Conservation (phyloP, 805 yeast species). For the Kuraishia hungarica region DNA sequence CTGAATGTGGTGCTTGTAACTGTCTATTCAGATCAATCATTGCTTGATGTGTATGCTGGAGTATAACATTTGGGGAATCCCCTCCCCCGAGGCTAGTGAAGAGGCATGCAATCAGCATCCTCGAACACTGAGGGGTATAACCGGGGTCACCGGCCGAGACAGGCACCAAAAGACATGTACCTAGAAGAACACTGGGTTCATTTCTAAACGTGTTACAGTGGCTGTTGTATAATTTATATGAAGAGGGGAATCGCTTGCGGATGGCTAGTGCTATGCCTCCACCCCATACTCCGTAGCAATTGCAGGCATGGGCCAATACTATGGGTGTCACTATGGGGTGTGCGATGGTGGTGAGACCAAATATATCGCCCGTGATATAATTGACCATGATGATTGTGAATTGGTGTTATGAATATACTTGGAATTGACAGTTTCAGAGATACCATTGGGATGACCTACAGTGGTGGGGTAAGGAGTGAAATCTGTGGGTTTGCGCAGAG, state of each 20-base stretch:
- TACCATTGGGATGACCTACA: too few relatives aligned
- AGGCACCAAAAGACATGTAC: slow-evolving; percentile 42
- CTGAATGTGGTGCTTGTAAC: slow-evolving; percentile 13
- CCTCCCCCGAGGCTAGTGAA: slow-evolving; percentile 61
- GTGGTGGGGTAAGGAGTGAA: too few relatives aligned
- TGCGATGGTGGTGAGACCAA: slow-evolving; percentile 21
- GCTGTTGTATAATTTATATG: slow-evolving; percentile 39
- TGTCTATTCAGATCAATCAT: slow-evolving; percentile 36
- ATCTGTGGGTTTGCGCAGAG: too few relatives aligned
- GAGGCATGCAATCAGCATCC: slow-evolving; percentile 47
- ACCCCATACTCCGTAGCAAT: slow-evolving; percentile 76
- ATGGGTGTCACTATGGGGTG: slow-evolving; percentile 20
- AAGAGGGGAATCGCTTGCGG: slow-evolving; percentile 42
- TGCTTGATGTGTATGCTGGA: slow-evolving; percentile 40
- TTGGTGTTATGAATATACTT: too few relatives aligned
- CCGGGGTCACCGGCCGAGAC: slow-evolving; percentile 23
- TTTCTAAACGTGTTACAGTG: slow-evolving; percentile 26
- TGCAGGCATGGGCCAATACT: slow-evolving; percentile 71
- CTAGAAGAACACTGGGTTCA: slow-evolving; percentile 32
- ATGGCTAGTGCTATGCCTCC: slow-evolving; percentile 71
- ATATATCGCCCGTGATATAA: slow-evolving; percentile 53
- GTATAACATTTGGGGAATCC: slow-evolving; percentile 37
- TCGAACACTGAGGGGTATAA: slow-evolving; percentile 15
- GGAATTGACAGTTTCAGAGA: too few relatives aligned
- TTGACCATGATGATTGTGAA: slow-evolving; percentile 11